Evolutionary conservation across 179 eudicot genomes (phyloP).

Genomic region (Spergularia azorica): DNA sequence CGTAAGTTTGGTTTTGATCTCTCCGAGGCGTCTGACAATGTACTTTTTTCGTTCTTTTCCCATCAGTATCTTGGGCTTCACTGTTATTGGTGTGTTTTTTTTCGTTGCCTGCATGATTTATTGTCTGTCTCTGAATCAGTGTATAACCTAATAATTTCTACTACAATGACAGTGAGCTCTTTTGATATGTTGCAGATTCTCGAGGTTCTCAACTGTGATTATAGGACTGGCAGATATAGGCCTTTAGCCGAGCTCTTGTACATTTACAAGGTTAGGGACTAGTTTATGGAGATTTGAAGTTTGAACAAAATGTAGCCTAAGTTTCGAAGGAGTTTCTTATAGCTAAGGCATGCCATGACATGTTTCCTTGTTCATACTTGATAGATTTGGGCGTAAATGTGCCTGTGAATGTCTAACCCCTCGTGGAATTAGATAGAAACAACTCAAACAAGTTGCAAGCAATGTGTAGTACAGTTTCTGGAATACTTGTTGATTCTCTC

Average conservation of each 20-base stretch:
- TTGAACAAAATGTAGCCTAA: conserved; percentile 21
- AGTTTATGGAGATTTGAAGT: background rate
- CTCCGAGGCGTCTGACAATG: background rate
- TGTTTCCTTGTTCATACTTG: conserved; percentile 18
- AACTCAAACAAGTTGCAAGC: background rate
- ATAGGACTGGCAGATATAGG: conserved; percentile 19
- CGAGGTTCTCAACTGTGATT: conserved; percentile 18
- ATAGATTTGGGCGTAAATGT: no score
- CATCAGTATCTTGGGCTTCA: background rate
- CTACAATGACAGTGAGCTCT: background rate
- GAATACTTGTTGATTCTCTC: background rate
- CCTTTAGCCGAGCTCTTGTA: conserved; percentile 9
- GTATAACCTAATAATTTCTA: background rate
- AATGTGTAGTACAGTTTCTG: background rate
- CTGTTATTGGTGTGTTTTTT: background rate
- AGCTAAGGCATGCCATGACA: conserved; percentile 32
- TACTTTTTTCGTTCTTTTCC: background rate
- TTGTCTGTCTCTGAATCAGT: background rate
- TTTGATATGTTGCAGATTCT: conserved; percentile 14
- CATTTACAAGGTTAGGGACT: conserved; percentile 25
- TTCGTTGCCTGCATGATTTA: background rate
- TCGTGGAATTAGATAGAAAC: background rate
- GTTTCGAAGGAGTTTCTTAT: conserved; percentile 20
- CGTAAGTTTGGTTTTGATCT: background rate
- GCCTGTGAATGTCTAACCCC: background rate